Evolutionary conservation across 306 rosid species (phyloP), one percentile per base, ranked within the genome.

Genomic region (Luffa acutangula): DNA sequence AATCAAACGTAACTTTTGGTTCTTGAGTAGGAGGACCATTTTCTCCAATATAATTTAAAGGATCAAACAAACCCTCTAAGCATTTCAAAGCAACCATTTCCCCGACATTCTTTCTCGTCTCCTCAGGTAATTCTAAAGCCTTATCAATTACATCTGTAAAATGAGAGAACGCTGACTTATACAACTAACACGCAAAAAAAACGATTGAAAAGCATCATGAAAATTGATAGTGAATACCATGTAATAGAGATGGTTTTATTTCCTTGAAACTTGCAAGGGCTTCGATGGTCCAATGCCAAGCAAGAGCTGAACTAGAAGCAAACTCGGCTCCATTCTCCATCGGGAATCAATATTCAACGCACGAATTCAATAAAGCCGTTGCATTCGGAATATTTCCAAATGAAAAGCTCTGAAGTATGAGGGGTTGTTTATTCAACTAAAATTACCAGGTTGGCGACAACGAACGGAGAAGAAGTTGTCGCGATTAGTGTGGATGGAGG

Each of bases 271-370:
- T 42, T 42, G 96, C 91, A 20, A 91, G 83, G 82, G 93, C 86
- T 87, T 93, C 93, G 37, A 90, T 84, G 73, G 85, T 85, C 97
- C 97, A 93, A 78, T 60, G 75, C 93, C 97, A 89, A 52, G 92
- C 87, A 75, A 81, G 82, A 65, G 48, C 13, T 65, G 49, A 65
- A 39, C 34, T 20, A n/a, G 87, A 82, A 56, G 76, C 77, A 14
- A 85, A 79, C 34, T 77, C 78, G 70, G 80, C 8, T 73, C 5
- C 43, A 0, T 49, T 73, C 77, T 73, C 60, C 96, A 88, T 88
- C 63, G 13, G 46, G 31, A 37, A 67, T 42, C 36, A 67, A n/a
- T 67, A 41, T 34, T 9, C 9, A n/a, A n/a, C n/a, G n/a, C n/a
- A n/a, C n/a, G n/a, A 45, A 20, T 70, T 45, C 76, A 45, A 70